Evolutionary conservation across 768 basidiomycete genomes (phyloP).

Genomic region (Collybia sp.): DNA sequence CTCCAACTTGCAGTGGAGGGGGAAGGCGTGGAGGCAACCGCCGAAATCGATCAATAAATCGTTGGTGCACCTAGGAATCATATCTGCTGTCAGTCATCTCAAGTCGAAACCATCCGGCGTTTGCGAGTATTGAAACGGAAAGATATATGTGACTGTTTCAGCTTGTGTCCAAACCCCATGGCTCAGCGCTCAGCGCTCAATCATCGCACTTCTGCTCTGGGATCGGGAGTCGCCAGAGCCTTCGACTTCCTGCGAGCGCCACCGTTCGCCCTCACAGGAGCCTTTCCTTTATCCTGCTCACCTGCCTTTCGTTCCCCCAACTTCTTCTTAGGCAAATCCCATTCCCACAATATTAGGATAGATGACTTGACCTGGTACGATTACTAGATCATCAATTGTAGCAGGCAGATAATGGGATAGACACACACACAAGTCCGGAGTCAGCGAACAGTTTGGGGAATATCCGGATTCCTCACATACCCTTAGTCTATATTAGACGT

Average conservation of each 20-base stretch:
- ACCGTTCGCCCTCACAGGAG: conserved; percentile 36
- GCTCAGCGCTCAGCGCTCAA: conserved; percentile 45
- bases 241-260: conserved; percentile 38
- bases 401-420: not conserved
- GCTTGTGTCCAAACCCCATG: too few species aligned
- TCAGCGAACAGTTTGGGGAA: conserved; percentile 98
- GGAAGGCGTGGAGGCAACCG: too few species aligned
- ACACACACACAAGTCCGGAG: conserved; percentile 86
- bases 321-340: conserved; percentile 84
- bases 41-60: too few species aligned
- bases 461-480: conserved; percentile 99
- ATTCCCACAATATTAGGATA: conserved; percentile 95
- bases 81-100: too few species aligned
- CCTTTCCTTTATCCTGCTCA: conserved; percentile 37
- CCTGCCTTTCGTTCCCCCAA: conserved; percentile 61
- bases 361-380: conserved; percentile 87
- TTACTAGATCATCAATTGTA: not conserved
- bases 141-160: too few species aligned
- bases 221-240: conserved; percentile 39
- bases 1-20: too few species aligned
- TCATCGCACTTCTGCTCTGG: conserved; percentile 34
- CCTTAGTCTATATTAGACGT: too few species aligned
- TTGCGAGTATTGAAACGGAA: too few species aligned
- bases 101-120: too few species aligned
- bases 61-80: too few species aligned